Base-by-base conservation (phyloP, 352 stramenopile species). In the Blastocystis sp. region DNA sequence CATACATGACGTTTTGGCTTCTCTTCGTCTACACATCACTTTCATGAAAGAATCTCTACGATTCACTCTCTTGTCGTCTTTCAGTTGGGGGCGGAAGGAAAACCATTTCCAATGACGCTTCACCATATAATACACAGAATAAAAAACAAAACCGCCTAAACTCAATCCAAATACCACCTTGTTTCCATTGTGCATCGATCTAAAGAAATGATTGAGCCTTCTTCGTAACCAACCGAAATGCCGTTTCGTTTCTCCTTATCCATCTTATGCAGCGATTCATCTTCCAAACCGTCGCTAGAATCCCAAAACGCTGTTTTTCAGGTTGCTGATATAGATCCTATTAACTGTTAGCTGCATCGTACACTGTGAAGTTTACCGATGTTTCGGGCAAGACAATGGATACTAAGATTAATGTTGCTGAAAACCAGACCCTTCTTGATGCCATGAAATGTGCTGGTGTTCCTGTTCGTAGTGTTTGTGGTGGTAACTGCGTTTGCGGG, bases 401-500 rank as follows among this genome's bases (percentile, higher is more conserved):
- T 12, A 51, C n/a, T n/a, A 29, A 73, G 11, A 29, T 73, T 9
- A 35, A 11, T 11, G 24, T 29, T 37, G n/a, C 9, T 14, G 24
- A 73, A 4, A 29, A 11, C 29, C 12, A 11, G 7, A 49, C 61
- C 32, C 32, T 73, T 12, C 29, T 73, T 11, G 61, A 73, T 6
- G 7, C 61, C 32, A 73, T 73, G n/a, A 73, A 73, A 37, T 6
- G 61, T 4, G 61, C 61, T 29, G 61, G n/a, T 12, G 29, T 73
- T 46, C 61, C 61, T 29, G 7, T 73, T 73, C 61, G 29, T 5
- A 49, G 61, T 46, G 29, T 29, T 12, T 73, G 61, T 35, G 61
- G 61, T 46, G 61, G 61, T 12, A 73, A 73, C 24, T 73, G 61
- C 61, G 32, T 46, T 37, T 73, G 61, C 61, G 61, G 61, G 21